Conservation (phyloP, 2,329 filamentous ascomycete species). For the Fusarium humuli region DNA sequence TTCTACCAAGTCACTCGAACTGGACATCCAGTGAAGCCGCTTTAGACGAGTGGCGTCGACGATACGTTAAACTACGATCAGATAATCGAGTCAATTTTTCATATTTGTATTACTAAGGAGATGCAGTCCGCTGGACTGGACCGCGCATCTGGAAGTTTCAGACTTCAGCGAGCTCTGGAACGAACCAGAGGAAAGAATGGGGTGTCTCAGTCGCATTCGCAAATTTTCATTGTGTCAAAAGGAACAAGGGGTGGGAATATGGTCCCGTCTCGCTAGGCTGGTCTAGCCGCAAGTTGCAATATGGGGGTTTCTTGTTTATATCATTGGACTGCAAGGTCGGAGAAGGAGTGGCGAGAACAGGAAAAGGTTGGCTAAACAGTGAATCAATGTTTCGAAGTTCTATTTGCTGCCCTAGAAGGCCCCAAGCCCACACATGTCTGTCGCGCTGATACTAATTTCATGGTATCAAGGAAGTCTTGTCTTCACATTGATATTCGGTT, state of each 20-base stretch:
- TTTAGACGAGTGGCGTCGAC: not conserved
- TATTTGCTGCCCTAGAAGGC: not conserved
- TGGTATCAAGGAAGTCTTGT: not conserved
- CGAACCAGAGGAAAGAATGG: slow-evolving; percentile 1
- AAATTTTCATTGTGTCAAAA: slow-evolving; percentile 41
- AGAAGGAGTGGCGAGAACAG: not conserved
- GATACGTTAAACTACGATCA: slow-evolving; percentile 11
- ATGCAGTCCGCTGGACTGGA: slow-evolving; percentile 27
- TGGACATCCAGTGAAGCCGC: not conserved
- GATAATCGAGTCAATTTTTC: slow-evolving; percentile 34
- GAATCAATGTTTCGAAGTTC: slow-evolving; percentile 7
- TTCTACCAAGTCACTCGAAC: not conserved
- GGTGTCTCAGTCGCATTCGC: slow-evolving; percentile 15
- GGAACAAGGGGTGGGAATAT: slow-evolving; percentile 14
- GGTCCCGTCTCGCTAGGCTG: not conserved
- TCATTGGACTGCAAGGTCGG: slow-evolving; percentile 28
- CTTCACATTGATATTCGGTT: not conserved
- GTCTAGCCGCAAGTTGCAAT: not conserved
- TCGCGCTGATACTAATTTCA: not conserved
- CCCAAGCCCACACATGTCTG: not conserved
- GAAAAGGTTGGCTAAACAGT: slow-evolving; percentile 18
- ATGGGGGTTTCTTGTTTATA: slow-evolving; percentile 27
- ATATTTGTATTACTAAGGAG: slow-evolving; percentile 42
- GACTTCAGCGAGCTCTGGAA: slow-evolving; percentile 6
- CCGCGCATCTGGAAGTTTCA: slow-evolving; percentile 1